Evolutionary conservation across 768 basidiomycete species (phyloP), one percentile per base, ranked within the genome.

Genomic region (Trichaptum fuscoviolaceum): DNA sequence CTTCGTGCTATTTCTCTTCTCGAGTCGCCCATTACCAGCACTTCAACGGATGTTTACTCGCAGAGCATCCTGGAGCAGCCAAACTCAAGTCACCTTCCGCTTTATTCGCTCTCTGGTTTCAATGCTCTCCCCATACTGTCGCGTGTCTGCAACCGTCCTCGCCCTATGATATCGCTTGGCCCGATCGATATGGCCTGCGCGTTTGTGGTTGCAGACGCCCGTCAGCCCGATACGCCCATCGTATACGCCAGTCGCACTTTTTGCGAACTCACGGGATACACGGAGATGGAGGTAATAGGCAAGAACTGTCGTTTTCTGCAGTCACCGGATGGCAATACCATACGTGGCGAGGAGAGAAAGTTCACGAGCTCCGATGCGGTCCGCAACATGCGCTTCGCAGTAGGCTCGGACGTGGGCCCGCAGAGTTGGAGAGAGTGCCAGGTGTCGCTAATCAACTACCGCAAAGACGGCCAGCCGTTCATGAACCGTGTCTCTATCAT

Each of bases 401-500:
- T 95, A 8, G 75, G 78, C 9, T 86, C 85, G 0, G 86, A 89
- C 69, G 42, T 12, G 42, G 42, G 42, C 15, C 42, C 42, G 2
- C 12, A 12, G 15, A 52, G 42, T 20, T 52, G 42, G 42, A 94
- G 95, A 75, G 96, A 98, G 77, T 93, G 92, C 71, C 96, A 98
- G 77, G 87, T 87, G 1, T 87, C 83, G 63, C 80, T 99, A 63
- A 82, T 95, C 76, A 99, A 99, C 76, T 98, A 95, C 75, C 82
- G 86, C 42, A 95, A 94, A 72, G 87, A 88, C 65, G 93, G 95
- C 9, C 78, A 82, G 24, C 85, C 94, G 1, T 99, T 99, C 77
- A 87, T 92, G 77, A 99, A 99, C 74, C 87, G 96, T 66, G 88
- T 99, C 69, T 92, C 92, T 25, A 85, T 98, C 71, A 91, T 99